Evolutionary conservation across 2,329 filamentous ascomycete genomes (phyloP), one percentile per base, ranked within the genome.

Genomic region (Lizonia empirigonia): DNA sequence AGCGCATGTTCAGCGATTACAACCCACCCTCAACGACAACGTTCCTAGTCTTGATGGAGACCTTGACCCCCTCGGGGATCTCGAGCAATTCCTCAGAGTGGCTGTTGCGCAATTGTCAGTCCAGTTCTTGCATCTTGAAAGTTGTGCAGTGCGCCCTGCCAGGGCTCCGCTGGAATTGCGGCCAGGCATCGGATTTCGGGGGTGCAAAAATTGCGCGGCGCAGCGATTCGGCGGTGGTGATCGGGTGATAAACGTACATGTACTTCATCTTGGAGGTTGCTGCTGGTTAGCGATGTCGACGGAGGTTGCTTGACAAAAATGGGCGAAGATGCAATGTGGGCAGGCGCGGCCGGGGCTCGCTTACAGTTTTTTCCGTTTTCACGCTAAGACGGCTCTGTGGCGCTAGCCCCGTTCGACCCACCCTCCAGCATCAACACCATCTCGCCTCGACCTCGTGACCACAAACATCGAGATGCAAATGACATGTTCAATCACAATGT

Each of bases 31-130:
- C 93, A 77, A 99, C 94, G 75, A 91, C 96, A 78, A 99, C 90
- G 76, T 90, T 82, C 78, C 94, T 87, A 75, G 93, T 94, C 85
- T 96, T 96, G 85, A 99, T 99, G 81, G 83, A 79, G 81, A 99
- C 86, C 85, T 93, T 96, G 87, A 99, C 94, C 64, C 92, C 90
- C 80, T 97, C 91, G 76, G 95, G 94, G 81, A 99, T 91, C 75
- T 87, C 85, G 82, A 99, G 85, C 82, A 85, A 84, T 87, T 99
- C 93, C 83, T 93, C 85, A 77, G 91, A 96, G 86, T 97, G 91
- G 84, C 69, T 73, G 57, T 68, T 48, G 54, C 55, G 49, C 60
- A 58, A 56, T 59, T 66, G 69, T 73, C 63, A 73, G 70, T 60
- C 53, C 41, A 44, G 35, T 52, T 62, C 53, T 38, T 50, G 49